Evolutionary conservation across 2,329 filamentous ascomycete species (phyloP), one percentile per base, ranked within the genome.

Genomic region (Paecilomyces formosus): DNA sequence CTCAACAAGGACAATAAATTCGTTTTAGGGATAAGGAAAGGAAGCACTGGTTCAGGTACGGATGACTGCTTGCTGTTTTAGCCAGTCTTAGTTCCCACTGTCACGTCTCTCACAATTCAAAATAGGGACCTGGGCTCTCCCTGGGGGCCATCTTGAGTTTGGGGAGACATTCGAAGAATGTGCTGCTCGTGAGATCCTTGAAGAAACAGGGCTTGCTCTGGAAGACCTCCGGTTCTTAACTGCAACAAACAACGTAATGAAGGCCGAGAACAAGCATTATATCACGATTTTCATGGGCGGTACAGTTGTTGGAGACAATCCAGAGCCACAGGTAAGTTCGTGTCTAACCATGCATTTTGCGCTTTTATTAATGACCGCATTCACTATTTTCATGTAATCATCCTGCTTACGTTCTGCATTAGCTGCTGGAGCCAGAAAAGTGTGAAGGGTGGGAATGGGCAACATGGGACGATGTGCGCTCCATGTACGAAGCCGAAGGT

Each of bases 111-210:
- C 45, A 60, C 58, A 24, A 56, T 60, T 49, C 54, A 53, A 52
- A n/a, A 13, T 31, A 82, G 85, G 83, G 1, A 85, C 82, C 0
- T 85, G 82, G 74, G 86, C 85, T 55, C 81, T 90, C 13, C 88
- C 89, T 0, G 89, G 89, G 22, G 90, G 89, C 0, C 88, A 93
- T 65, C 81, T 92, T 15, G 89, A 93, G 61, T 82, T 83, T 58
- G 82, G 82, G 61, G 89, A 93, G 68, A 78, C 78, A 1, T 79
- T 85, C 31, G 77, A 84, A 21, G 70, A 73, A 0, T 91, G 88
- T 59, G 88, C 88, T 0, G 79, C 75, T 53, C 81, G 89, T 3
- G 89, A 93, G 72, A 78, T 83, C 0, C 68, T 83, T 0, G 89
- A 93, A 69, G 89, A 93, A 67, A 90, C 89, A 0, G 87, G 82